These are phyloP conservation scores for Fusarium sp. DNA, from an alignment of 2,329 filamentous ascomycete genomes.

Conservation along the genomic window DNA sequence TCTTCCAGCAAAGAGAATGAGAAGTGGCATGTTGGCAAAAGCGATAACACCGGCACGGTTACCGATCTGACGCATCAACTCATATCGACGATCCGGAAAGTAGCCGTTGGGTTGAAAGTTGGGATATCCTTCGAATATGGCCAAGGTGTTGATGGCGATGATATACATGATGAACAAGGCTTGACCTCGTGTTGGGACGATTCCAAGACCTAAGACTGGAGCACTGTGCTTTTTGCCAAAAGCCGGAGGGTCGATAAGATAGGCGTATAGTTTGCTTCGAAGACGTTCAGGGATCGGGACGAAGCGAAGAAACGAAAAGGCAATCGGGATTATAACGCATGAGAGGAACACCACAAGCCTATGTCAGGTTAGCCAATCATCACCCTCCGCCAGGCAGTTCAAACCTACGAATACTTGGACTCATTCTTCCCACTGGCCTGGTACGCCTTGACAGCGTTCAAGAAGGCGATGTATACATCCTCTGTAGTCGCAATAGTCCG, in stretches of 20 bases:
- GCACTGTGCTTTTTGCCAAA: conserved; percentile 39
- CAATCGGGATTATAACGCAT: conserved; percentile 28
- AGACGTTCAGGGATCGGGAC: conserved; percentile 19
- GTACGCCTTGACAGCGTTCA: conserved; percentile 19
- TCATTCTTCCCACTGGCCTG: conserved; percentile 11
- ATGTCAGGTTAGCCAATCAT: background rate
- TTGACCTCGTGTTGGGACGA: conserved; percentile 55
- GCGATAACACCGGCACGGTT: conserved; percentile 55
- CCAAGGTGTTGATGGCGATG: conserved; percentile 51
- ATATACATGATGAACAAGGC: conserved; percentile 55
- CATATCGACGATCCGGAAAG: conserved; percentile 32
- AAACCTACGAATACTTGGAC: conserved; percentile 32
- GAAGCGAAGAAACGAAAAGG: conserved; percentile 34
- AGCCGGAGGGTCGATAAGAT: conserved; percentile 42
- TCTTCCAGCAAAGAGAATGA: conserved; percentile 56
- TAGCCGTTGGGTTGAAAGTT: conserved; percentile 43
- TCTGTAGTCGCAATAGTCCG: conserved; percentile 21
- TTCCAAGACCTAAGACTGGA: conserved; percentile 37
- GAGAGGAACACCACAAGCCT: conserved; percentile 36
- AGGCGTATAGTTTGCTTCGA: conserved; percentile 37
- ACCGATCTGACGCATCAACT: conserved; percentile 49
- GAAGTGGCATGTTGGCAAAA: conserved; percentile 53
- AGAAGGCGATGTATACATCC: conserved; percentile 5
- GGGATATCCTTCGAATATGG: conserved; percentile 46
- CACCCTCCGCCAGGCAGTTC: accelerated